Base-by-base conservation (phyloP, 1,284 basidiomycete species). In the Ustilago loliicola region DNA sequence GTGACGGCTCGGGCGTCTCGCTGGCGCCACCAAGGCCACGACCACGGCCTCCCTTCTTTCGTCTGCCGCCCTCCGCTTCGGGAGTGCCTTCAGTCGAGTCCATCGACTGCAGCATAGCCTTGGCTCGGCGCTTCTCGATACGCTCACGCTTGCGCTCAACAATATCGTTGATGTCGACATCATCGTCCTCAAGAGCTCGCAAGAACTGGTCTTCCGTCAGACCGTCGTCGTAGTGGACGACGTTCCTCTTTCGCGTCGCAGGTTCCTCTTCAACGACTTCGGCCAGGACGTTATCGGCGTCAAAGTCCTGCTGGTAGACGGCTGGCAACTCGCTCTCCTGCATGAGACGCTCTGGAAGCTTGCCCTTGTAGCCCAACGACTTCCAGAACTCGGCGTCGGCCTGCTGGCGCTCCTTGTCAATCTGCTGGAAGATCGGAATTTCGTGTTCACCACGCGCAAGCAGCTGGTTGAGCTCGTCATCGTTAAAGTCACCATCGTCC, bases 381-480 rank as follows among this genome's bases (percentile, higher is more conserved):
- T 90, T 90, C 94, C 95, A 98, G 23, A 87, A 88, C 51, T 91
- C 91, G 52, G 90, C 80, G 19, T 90, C 89, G n/a, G 92, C 90
- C 21, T 91, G 91, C 52, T 93, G 91, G 34, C 97, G 91, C 83
- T 95, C 91, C 21, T 90, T 83, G 84, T 99, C 97, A 89, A 99
- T 93, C 68, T 92, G 89, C 6, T 92, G 90, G 90, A 97, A 99
- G 70, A 93, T 88, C 11, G 87, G 89, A 1, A 89, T 88, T 86
- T 99, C 97, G 23, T 93, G 88, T 17, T 98, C 96, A 8, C 89
- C 90, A 72, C 97, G 93, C 17, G 95, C 91, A 61, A 99, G 91
- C 72, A 98, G 89, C 85, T 95, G 93, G 87, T 99, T 99, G 78
- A 99, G 90, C 87, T 99, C 97, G 30, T 98, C 96, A 83, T 99